Conservation (phyloP, 257 asterid species). For the Solanum neorickii region DNA sequence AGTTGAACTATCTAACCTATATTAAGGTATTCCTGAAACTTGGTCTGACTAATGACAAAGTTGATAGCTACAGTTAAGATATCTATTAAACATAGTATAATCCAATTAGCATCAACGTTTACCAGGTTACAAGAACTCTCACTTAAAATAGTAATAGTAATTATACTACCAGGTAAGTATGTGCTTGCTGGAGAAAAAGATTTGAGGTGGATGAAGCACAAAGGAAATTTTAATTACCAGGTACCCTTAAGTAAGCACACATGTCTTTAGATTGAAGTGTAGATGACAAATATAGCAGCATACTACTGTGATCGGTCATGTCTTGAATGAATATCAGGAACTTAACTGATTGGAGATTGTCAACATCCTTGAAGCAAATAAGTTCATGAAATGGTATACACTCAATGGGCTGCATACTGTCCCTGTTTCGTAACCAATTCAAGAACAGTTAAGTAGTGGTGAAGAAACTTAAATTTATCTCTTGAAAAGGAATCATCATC, state of each 20-base stretch:
- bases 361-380: conserved; percentile 59
- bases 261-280: neutral
- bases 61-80: neutral
- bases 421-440: conserved; percentile 41
- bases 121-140: neutral
- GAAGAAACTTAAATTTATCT: neutral
- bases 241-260: neutral
- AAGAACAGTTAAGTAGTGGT: neutral
- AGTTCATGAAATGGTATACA: conserved; percentile 56
- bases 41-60: neutral
- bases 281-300: neutral
- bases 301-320: neutral
- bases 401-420: conserved; percentile 50
- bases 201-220: neutral
- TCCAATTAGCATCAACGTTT: neutral
- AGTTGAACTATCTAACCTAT: neutral
- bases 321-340: neutral
- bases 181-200: neutral
- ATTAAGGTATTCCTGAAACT: neutral
- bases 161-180: neutral
- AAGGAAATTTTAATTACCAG: neutral
- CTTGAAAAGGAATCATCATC: neutral
- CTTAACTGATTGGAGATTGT: conserved; percentile 72
- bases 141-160: neutral
- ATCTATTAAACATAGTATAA: neutral